Conservation (phyloP, 164 flowering plant genomes). For the Cinnamomum micranthum region DNA sequence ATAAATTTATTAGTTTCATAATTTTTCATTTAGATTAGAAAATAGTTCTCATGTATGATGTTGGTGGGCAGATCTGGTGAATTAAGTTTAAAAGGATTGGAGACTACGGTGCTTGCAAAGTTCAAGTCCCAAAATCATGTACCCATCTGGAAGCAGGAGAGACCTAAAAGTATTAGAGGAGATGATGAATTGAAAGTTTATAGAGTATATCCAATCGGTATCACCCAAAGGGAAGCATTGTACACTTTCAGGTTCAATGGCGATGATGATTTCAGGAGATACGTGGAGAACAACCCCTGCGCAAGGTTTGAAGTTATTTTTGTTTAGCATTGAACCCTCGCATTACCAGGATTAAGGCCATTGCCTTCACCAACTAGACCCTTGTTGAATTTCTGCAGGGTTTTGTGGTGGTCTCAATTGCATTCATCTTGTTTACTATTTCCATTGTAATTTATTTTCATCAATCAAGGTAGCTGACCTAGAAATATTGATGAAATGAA, state of each 20-base stretch:
- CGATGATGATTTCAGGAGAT: conserved; percentile 45
- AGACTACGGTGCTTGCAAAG: conserved; percentile 57
- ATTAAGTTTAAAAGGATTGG: conserved; percentile 60
- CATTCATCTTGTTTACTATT: background rate
- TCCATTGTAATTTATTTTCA: background rate
- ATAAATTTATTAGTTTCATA: background rate
- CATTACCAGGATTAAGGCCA: background rate
- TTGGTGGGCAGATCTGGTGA: conserved; percentile 47
- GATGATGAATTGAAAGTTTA: conserved; percentile 60
- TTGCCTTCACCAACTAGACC: background rate
- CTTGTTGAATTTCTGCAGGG: background rate
- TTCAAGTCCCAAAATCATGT: conserved; percentile 64
- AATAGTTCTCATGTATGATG: background rate
- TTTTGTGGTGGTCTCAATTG: background rate
- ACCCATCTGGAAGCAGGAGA: conserved; percentile 83
- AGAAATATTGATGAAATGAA: background rate
- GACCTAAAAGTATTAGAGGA: conserved; percentile 74
- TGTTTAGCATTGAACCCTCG: conserved; percentile 30
- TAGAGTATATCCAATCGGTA: conserved; percentile 75
- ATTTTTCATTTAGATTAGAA: background rate
- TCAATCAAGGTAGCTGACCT: background rate
- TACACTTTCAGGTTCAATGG: conserved; percentile 64
- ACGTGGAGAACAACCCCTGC: conserved; percentile 69
- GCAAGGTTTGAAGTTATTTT: conserved; percentile 90
- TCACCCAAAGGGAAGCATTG: conserved; percentile 89